These are phyloP conservation scores for Pneumocystis sp. DNA, from an alignment of 1,139 yeast genomes.

Conservation along the genomic window DNA sequence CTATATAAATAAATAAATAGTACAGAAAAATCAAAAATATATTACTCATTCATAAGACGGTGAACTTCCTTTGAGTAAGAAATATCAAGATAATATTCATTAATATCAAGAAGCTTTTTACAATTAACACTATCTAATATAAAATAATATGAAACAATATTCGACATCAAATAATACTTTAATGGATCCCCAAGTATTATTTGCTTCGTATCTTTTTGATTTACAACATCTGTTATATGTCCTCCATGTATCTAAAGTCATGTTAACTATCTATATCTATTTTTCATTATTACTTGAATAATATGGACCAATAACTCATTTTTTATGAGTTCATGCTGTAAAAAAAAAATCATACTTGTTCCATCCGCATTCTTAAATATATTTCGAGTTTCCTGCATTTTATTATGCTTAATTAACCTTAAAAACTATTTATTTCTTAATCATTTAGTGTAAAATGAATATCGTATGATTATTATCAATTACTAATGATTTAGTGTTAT, in stretches of 20 bases:
- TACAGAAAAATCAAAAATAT: not conserved
- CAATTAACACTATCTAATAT: not conserved
- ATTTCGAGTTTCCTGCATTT: not conserved
- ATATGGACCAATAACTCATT: not conserved
- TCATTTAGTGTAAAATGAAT: not conserved
- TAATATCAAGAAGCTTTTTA: not conserved
- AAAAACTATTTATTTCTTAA: not conserved
- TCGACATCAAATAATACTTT: not conserved
- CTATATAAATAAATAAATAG: not conserved
- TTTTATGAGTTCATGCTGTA: not conserved
- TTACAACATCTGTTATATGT: no score
- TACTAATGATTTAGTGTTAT: no score
- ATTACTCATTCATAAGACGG: not conserved
- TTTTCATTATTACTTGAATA: not conserved
- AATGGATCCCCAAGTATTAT: not conserved
- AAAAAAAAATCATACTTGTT: not conserved
- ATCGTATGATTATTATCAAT: no score
- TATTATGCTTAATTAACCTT: not conserved
- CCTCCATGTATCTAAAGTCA: not conserved
- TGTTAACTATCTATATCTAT: not conserved
- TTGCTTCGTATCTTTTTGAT: not conserved
- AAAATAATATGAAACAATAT: not conserved
- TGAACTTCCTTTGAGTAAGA: not conserved
- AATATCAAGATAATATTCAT: not conserved
- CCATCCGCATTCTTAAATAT: not conserved